Evolutionary conservation across 805 yeast species (phyloP), one percentile per base, ranked within the genome.

Genomic region (Metschnikowia lochheadii): DNA sequence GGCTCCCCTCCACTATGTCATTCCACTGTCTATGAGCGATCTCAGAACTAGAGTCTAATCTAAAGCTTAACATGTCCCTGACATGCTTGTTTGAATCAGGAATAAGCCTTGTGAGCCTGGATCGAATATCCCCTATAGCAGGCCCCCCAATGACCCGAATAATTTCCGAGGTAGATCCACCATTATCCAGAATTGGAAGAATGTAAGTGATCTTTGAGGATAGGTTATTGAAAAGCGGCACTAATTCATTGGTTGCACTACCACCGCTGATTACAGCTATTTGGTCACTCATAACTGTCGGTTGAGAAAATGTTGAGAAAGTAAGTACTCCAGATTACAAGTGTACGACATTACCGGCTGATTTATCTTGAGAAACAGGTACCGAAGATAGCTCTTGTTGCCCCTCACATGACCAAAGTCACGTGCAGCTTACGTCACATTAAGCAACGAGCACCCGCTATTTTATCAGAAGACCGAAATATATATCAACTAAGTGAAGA

Each of bases 111-210:
- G 89, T 87, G 29, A 90, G 75, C 49, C 98, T 67, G 0, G 96
- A 88, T 44, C 97, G 71, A 2, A 91, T 76, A 63, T 91, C 98
- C 2, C 98, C 98, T 48, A 91, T 89, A 0, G 97, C 97, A 2
- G 96, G 96, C 0, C 98, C 97, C 2, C 96, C 96, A 15, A 91
- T 74, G 1, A 89, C 88, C 13, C 97, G 69, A 5, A 90, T 75
- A 21, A 91, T 79, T 66, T 91, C 97, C 26, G 95, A 85, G 0
- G 97, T 89, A 1, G 97, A 90, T 0, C 97, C 97, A 15, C 98
- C 98, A 63, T 91, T 91, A 65, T 91, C 98, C 44, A 88, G 82
- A 14, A 91, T 81, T 0, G 98, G 98, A 34, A 91, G 68, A 4
- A 90, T 77, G 57, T 86, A 90, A 2, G 85, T 70, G 3, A 87